Evolutionary conservation across 768 basidiomycete genomes (phyloP), one percentile per base, ranked within the genome.

Genomic region (Kwoniella europaea): DNA sequence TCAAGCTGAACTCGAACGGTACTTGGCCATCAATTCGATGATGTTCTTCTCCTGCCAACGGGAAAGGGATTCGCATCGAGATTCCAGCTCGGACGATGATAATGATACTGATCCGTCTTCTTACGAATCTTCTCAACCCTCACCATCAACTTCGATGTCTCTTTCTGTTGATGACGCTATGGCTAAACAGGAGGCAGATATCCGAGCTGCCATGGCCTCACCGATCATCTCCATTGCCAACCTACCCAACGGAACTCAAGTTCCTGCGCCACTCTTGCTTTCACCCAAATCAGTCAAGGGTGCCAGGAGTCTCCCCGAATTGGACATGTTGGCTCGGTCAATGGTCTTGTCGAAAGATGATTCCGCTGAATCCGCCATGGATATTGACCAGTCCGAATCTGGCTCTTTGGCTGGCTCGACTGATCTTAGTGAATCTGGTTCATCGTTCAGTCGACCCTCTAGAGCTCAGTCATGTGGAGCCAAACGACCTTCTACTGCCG

Each of bases 381-480:
- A 78, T 29, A 59, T 75, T 10, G 76, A 78, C 53, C 71, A 67
- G 13, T 54, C 65, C 20, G 65, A 67, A 18, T n/a, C 71, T 52
- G 59, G 57, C 4, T 71, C 65, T 44, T 15, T 67, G 46, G 65
- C 55, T 41, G 43, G 57, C 12, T 71, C 69, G 10, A 42, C 68
- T 12, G 63, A 65, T 24, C 20, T 70, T 3, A 54, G 55, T 16
- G 63, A 63, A 7, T 63, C 65, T 13, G 20, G 35, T 35, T 35
- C 53, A 52, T 22, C 46, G 6, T 12, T 63, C n/a, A 79, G 65
- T 44, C 72, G 78, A 54, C 76, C 76, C 10, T 58, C 57, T 29
- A 68, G 76, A 56, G 76, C 76, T 20, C 73, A 77, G 62, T 77
- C 76, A 18, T 80, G 79, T 57, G 79, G 79, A 6, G 67, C 77